phyloP scores from a whole-genome alignment of 345 rosid species.

The Abelmoschus esculentus region DNA sequence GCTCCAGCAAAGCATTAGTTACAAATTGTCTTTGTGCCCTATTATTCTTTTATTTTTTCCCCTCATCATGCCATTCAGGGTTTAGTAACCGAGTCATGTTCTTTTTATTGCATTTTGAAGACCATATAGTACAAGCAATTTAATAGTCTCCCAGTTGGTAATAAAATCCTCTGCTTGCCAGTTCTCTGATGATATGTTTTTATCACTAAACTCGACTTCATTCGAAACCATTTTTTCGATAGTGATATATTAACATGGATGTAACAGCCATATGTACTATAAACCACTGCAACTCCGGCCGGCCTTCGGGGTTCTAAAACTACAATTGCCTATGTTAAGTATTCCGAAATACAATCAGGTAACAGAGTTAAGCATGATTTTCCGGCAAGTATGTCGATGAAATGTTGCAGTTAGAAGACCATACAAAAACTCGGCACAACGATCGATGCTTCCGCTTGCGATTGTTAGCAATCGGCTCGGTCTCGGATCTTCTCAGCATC shows the following conservation, averaged over 20 bases:
- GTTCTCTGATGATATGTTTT: not conserved
- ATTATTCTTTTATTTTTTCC: not conserved
- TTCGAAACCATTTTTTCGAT: not conserved
- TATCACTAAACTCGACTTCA: not conserved
- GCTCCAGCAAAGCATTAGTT: not conserved
- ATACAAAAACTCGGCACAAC: conserved; percentile 45
- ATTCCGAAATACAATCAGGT: not conserved
- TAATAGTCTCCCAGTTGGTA: not conserved
- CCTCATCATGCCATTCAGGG: not conserved
- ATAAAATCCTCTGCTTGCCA: conserved; percentile 4
- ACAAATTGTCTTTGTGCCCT: not conserved
- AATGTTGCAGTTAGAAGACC: conserved; percentile 40
- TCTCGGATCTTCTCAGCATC: conserved; percentile 48
- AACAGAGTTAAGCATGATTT: conserved; percentile 20
- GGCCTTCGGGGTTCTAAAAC: conserved; percentile 6
- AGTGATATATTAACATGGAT: conserved; percentile 10
- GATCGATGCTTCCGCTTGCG: conserved; percentile 40
- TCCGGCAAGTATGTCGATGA: conserved; percentile 35
- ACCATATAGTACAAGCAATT: not conserved
- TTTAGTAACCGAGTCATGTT: not conserved
- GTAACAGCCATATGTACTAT: conserved; percentile 29
- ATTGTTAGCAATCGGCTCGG: conserved; percentile 23
- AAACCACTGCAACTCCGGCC: conserved; percentile 18
- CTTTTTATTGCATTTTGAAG: not conserved
- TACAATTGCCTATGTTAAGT: conserved; percentile 11